phyloP scores from a whole-genome alignment of 805 yeast genomes.

The Monosporozyma yasuniensis region DNA sequence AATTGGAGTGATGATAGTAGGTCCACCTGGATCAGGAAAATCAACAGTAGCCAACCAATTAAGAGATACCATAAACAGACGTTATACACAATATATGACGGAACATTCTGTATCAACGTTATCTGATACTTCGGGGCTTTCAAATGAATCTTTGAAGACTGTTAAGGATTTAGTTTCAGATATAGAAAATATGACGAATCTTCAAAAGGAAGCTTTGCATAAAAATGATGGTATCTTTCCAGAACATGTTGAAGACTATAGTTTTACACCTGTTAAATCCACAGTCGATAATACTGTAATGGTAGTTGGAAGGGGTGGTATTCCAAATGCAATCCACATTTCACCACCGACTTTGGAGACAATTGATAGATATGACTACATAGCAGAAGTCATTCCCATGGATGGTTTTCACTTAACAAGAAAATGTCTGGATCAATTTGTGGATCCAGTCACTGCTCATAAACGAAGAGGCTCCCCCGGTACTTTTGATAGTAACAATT shows the following conservation, averaged over 20 bases:
- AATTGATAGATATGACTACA: conserved; percentile 1
- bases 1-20: conserved; percentile 52
- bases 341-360: neutral
- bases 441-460: conserved; percentile 49
- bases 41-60: conserved; percentile 52
- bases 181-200: neutral
- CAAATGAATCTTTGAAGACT: no score
- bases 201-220: conserved; percentile 7
- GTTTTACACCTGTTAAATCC: conserved; percentile 16
- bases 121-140: no score
- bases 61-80: conserved; percentile 33
- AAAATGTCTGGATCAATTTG: conserved; percentile 37
- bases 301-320: conserved; percentile 26
- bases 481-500: conserved; percentile 62
- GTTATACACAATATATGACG: conserved; percentile 8
- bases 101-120: neutral
- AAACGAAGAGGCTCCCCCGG: conserved; percentile 74
- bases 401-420: conserved; percentile 70
- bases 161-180: neutral
- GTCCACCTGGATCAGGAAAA: conserved; percentile 83
- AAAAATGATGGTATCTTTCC: conserved; percentile 12
- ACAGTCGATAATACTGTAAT: conserved; percentile 12
- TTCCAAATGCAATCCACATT: conserved; percentile 20
- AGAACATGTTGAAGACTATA: conserved; percentile 16
- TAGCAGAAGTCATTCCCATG: conserved; percentile 52